Percentiles rank a stretch among this genome's conserved stretches.
Conservation (phyloP, 2,329 filamentous ascomycete genomes). For the Coniochaeta pulveracea region DNA sequence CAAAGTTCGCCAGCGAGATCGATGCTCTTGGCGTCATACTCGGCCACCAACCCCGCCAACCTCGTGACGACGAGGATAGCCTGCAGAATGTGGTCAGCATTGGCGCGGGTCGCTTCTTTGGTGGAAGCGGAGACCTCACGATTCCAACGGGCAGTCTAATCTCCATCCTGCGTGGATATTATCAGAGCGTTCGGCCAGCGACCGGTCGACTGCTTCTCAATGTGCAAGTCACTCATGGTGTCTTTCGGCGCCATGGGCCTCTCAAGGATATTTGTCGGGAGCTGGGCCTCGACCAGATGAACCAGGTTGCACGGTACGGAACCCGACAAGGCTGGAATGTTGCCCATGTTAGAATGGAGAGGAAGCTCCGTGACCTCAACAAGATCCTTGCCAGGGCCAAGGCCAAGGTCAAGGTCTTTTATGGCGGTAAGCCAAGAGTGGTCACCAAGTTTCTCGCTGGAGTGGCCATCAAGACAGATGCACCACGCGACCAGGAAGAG, state of each 20-base stretch:
- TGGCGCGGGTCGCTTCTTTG: constrained; percentile 36
- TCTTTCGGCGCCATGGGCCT: constrained; percentile 31
- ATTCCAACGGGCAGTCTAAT: constrained; percentile 14
- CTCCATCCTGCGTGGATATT: constrained; percentile 38
- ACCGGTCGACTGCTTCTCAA: constrained; percentile 45
- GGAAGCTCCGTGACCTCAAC: constrained; percentile 18
- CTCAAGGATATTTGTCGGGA: constrained; percentile 20
- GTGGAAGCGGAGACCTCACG: neutral
- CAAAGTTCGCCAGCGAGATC: constrained; percentile 34
- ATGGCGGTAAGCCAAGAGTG: constrained; percentile 16
- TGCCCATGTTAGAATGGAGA: too few relatives aligned
- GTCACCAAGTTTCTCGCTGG: constrained; percentile 18
- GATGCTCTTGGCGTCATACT: constrained; percentile 42
- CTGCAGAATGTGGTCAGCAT: constrained; percentile 25
- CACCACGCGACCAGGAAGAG: neutral
- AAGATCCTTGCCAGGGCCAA: constrained; percentile 27
- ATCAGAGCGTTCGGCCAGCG: constrained; percentile 40
- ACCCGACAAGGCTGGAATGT: constrained; percentile 4
- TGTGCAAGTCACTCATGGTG: constrained; percentile 40
- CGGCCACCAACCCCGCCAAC: constrained; percentile 28
- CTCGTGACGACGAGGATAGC: too few relatives aligned
- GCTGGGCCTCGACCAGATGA: constrained; percentile 6
- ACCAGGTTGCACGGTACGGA: too few relatives aligned
- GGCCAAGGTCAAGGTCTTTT: constrained; percentile 20
- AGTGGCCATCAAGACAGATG: constrained; percentile 11